Percentiles rank a stretch among this genome's conserved stretches.
phyloP scores from a whole-genome alignment of 371 early-diverging fungal genomes.

The Mortierella sp. region DNA sequence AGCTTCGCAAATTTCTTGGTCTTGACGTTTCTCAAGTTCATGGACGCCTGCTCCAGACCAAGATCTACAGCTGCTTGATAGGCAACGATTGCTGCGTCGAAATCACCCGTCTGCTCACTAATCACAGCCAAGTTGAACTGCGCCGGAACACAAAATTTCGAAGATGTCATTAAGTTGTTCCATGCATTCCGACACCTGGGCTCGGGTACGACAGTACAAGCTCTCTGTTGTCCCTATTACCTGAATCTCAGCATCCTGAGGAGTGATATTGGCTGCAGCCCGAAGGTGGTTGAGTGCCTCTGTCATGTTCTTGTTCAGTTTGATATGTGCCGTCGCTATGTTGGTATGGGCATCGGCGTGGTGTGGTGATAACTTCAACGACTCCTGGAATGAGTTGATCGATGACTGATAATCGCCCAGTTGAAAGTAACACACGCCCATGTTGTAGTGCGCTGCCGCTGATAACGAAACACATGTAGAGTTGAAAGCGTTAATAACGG shows the following conservation, averaged over 20 bases:
- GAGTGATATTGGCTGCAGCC: constrained; percentile 76
- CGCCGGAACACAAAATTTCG: neutral
- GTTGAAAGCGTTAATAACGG: no score
- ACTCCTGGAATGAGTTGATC: constrained; percentile 72
- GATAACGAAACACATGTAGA: constrained; percentile 3
- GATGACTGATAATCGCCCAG: constrained; percentile 75
- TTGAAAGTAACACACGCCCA: constrained; percentile 81
- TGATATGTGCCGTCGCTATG: constrained; percentile 79
- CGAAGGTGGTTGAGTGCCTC: constrained; percentile 73
- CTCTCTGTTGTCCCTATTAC: no score
- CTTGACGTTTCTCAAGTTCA: constrained; percentile 67
- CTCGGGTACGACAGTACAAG: no score
- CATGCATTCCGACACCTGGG: no score
- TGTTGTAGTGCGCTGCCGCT: constrained; percentile 80
- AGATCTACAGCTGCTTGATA: constrained; percentile 71
- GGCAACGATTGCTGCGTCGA: constrained; percentile 76
- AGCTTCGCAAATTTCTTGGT: constrained; percentile 55
- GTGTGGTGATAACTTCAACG: constrained; percentile 72
- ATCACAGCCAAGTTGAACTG: constrained; percentile 82
- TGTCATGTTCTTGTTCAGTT: constrained; percentile 67
- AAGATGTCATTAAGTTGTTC: neutral
- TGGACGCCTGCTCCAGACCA: constrained; percentile 71
- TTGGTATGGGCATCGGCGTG: constrained; percentile 87
- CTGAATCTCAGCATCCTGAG: constrained; percentile 77
- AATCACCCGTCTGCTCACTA: constrained; percentile 73